Base-by-base conservation (phyloP, 257 asterid species). In the Coffea canephora region DNA sequence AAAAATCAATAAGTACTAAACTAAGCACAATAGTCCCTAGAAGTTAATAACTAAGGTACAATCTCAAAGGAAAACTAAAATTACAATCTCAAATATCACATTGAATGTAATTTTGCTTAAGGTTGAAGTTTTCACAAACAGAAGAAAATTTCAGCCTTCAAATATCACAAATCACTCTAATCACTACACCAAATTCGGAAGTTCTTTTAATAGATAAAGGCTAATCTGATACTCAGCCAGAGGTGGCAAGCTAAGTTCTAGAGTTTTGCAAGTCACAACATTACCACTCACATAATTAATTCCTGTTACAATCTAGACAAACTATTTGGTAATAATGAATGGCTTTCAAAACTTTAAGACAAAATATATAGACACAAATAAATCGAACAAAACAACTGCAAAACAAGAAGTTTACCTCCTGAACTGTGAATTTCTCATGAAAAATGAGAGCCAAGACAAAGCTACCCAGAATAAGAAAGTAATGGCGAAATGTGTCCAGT, bases 401-500 rank as follows among this genome's bases (percentile, higher is more conserved):
- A 14, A 14, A 50, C 74, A 66, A 83, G 50, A 79, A 82, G 96
- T 84, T 57, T 48, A 91, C 99, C 99, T 95, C 99, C 83, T 79
- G 88, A 84, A 86, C 43, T 23, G 96, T 79, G 88, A 89, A 95
- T 81, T 91, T 91, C 89, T 95, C 97, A 77, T 95, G 91, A 74
- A 93, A 81, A 57, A 93, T 5, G 69, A 91, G 89, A 48, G 97
- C 99, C 85, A 93, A 74, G 82, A 86, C 79, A 50, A 88, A 85
- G 81, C 94, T 43, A 8, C 10, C 83, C 25, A 85, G 95, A 66
- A 91, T 80, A 55, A 94, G 95, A 77, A 89, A 80, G 87, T 87
- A 89, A 80, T 94, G 93, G 78, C 97, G 88, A 71, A 94, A 94
- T 23, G 97, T 94, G 82, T 94, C 98, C 75, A 93, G 87, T 64